A percentile compares a stretch with the other conserved stretches of the same genome.
phyloP scores from a whole-genome alignment of 805 yeast species.

The Saccharomyces mikatae region DNA sequence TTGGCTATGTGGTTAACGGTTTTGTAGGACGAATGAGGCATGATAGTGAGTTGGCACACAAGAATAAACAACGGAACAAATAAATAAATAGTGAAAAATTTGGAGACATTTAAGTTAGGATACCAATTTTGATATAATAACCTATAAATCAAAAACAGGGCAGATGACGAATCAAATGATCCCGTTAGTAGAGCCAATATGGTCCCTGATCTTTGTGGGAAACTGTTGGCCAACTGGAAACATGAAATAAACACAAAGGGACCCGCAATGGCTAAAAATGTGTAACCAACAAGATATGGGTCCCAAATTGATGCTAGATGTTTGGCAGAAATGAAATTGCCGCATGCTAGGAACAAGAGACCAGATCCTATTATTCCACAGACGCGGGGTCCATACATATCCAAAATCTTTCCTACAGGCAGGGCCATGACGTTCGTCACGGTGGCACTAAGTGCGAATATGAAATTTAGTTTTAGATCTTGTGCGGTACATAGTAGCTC shows the following conservation, averaged over 20 bases:
- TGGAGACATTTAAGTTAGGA: slow-evolving; percentile 32
- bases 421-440: slow-evolving; percentile 77
- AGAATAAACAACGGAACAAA: slow-evolving; percentile 73
- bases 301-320: slow-evolving; percentile 34
- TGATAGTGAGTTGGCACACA: slow-evolving; percentile 61
- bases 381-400: slow-evolving; percentile 69
- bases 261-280: slow-evolving; percentile 77
- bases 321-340: slow-evolving; percentile 16
- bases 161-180: slow-evolving; percentile 91
- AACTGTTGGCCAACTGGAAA: slow-evolving; percentile 81
- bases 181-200: slow-evolving; percentile 80
- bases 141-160: slow-evolving; percentile 70
- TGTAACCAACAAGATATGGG: slow-evolving; percentile 66
- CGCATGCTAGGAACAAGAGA: slow-evolving; percentile 50
- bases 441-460: slow-evolving; percentile 83
- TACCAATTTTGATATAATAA: slow-evolving; percentile 43
- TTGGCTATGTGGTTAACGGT: slow-evolving; percentile 61
- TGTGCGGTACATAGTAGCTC: slow-evolving; percentile 54
- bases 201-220: slow-evolving; percentile 76
- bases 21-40: slow-evolving; percentile 75
- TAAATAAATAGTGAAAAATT: slow-evolving; percentile 60
- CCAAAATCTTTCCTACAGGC: slow-evolving; percentile 73
- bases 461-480: slow-evolving; percentile 69
- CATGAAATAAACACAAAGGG: slow-evolving; percentile 88
- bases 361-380: slow-evolving; percentile 69